These are phyloP conservation scores for Teunomyces barrocoloradensis DNA, from an alignment of 805 yeast genomes.

Conservation along the genomic window DNA sequence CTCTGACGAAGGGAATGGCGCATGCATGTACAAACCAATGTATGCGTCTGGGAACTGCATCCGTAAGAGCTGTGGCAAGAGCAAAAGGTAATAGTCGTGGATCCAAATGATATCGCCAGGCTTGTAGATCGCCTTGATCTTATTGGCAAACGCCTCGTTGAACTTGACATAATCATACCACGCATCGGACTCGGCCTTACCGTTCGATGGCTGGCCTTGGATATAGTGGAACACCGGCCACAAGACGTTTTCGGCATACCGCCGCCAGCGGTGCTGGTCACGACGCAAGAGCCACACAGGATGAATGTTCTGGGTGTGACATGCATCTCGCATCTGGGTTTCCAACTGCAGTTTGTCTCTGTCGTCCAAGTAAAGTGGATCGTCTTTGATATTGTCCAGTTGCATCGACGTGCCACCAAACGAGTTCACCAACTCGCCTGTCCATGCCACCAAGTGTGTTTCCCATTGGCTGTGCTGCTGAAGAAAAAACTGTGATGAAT, in stretches of 20 bases:
- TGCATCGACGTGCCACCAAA: conserved; percentile 12
- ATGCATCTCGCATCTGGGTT: conserved; percentile 42
- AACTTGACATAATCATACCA: conserved; percentile 90
- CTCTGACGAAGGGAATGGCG: conserved; percentile 95
- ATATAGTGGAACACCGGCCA: conserved; percentile 98
- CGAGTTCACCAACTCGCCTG: conserved; percentile 71
- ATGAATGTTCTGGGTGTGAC: conserved; percentile 55
- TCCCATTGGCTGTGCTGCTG: conserved; percentile 76
- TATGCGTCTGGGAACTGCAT: conserved; percentile 70
- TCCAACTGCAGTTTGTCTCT: conserved; percentile 55
- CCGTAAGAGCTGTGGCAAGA: conserved; percentile 80
- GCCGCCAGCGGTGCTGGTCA: conserved; percentile 81
- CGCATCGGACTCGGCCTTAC: conserved; percentile 61
- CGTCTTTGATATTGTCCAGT: conserved; percentile 41
- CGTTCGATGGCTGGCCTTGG: conserved; percentile 70
- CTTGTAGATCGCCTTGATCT: conserved; percentile 65
- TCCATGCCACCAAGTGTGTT: conserved; percentile 88
- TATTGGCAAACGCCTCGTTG: conserved; percentile 86
- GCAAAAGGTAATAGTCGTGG: conserved; percentile 82
- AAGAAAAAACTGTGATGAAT: conserved; percentile 68
- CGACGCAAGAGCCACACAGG: conserved; percentile 87
- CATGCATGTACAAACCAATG: conserved; percentile 78
- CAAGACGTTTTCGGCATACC: conserved; percentile 81
- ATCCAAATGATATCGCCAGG: conserved; percentile 93
- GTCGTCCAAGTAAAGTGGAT: conserved; percentile 59